These are phyloP conservation scores for Kwoniella shivajii DNA, from an alignment of 1,284 basidiomycete species.

Conservation along the genomic window DNA sequence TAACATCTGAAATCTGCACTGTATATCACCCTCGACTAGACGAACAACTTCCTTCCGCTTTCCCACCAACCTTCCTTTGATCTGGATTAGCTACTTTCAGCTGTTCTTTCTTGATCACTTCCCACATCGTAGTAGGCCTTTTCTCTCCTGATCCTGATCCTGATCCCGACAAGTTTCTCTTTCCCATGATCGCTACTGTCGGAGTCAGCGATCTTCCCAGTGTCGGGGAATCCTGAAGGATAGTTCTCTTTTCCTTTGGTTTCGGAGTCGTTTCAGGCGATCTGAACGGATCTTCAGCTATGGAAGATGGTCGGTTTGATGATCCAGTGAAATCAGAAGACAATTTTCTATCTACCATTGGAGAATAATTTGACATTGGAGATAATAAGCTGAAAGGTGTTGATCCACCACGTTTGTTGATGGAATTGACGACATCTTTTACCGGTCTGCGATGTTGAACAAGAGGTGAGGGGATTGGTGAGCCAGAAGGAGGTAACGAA, in stretches of 20 bases:
- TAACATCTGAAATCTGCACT: too few species aligned
- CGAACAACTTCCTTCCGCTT: too few species aligned
- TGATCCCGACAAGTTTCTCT: neutral
- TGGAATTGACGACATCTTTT: conserved; percentile 41
- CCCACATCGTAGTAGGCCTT: conserved; percentile 19
- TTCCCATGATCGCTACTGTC: neutral
- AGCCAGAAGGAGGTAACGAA: conserved; percentile 12
- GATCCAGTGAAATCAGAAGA: neutral
- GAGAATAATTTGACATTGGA: conserved; percentile 28
- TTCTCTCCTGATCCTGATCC: neutral
- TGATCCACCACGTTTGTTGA: conserved; percentile 36
- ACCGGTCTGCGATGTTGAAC: conserved; percentile 36
- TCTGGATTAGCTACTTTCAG: conserved; percentile 19
- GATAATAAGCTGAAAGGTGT: conserved; percentile 24
- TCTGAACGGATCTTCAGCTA: neutral
- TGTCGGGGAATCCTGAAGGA: neutral
- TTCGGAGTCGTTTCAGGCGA: neutral
- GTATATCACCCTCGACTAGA: too few species aligned
- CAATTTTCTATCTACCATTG: conserved; percentile 1
- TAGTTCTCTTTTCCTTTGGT: neutral
- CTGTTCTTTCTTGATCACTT: conserved; percentile 19
- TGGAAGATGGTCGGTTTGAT: too few species aligned
- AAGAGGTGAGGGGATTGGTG: conserved; percentile 24
- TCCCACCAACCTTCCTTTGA: too few species aligned
- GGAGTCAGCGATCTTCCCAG: neutral